These are phyloP conservation scores for Dothistroma septosporum DNA, from an alignment of 2,329 filamentous ascomycete genomes.

Conservation along the genomic window DNA sequence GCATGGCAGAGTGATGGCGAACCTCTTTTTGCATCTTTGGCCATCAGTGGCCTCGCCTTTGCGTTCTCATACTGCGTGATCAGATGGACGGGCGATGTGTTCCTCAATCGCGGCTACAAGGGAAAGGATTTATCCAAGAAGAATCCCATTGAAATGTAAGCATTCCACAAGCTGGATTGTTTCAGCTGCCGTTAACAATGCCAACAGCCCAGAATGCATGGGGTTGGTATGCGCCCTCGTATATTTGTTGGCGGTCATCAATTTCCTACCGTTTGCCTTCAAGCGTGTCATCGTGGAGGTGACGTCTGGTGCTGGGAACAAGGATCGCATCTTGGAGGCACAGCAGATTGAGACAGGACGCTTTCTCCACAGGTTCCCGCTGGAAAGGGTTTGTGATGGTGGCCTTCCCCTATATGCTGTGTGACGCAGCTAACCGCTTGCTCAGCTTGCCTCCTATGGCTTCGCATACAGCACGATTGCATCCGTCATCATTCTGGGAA, in stretches of 20 bases:
- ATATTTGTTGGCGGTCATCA: slow-evolving; percentile 81
- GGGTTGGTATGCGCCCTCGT: slow-evolving; percentile 88
- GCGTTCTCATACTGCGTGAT: slow-evolving; percentile 78
- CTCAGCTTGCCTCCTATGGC: slow-evolving; percentile 84
- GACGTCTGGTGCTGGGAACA: slow-evolving; percentile 87
- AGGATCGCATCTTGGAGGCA: slow-evolving; percentile 73
- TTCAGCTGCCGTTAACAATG: slow-evolving; percentile 18
- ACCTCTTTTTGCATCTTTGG: slow-evolving; percentile 80
- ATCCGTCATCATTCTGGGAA: slow-evolving; percentile 82
- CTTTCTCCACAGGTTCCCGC: slow-evolving; percentile 85
- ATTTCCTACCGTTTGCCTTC: slow-evolving; percentile 95
- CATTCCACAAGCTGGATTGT: slow-evolving; percentile 1
- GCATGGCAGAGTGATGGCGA: slow-evolving; percentile 82
- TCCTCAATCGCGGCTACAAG: slow-evolving; percentile 82
- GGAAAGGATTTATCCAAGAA: slow-evolving; percentile 83
- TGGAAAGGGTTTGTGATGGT: slow-evolving; percentile 60
- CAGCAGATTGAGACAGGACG: slow-evolving; percentile 75
- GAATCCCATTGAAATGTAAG: slow-evolving; percentile 69
- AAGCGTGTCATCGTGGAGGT: slow-evolving; percentile 97
- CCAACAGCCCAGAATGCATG: slow-evolving; percentile 80
- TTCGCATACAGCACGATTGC: slow-evolving; percentile 92
- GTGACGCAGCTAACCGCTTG: slow-evolving; percentile 25
- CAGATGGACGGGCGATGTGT: slow-evolving; percentile 85
- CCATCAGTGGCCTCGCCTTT: slow-evolving; percentile 82
- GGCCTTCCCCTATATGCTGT: slow-evolving; percentile 46